Evolutionary conservation across 2,329 filamentous ascomycete genomes (phyloP).

Genomic region (Fusarium equiseti): DNA sequence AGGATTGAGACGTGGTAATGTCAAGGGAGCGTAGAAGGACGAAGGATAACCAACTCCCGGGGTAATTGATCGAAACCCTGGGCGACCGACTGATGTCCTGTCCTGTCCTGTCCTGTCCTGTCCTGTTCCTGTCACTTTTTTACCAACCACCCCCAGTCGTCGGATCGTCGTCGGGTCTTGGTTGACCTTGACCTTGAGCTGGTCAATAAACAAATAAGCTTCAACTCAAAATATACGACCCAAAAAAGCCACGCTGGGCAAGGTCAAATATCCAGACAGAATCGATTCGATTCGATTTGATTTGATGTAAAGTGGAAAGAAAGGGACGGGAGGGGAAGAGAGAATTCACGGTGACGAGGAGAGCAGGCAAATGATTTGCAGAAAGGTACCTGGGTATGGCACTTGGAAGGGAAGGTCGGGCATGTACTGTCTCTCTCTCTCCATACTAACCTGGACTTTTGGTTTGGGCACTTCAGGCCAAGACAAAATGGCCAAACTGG

Average conservation of each 20-base stretch:
- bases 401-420: slow-evolving; percentile 16
- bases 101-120: neutral
- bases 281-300: slow-evolving; percentile 14
- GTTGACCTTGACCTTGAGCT: slow-evolving; percentile 14
- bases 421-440: neutral
- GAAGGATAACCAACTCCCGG: slow-evolving; percentile 23
- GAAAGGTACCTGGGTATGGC: neutral
- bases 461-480: slow-evolving; percentile 26
- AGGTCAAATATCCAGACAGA: slow-evolving; percentile 16
- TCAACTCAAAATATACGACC: slow-evolving; percentile 21
- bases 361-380: slow-evolving; percentile 30
- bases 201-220: slow-evolving; percentile 29
- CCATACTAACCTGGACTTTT: neutral
- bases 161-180: slow-evolving; percentile 29
- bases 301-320: slow-evolving; percentile 8
- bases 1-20: slow-evolving; percentile 23
- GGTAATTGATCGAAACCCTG: slow-evolving; percentile 35
- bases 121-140: slow-evolving; percentile 24
- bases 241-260: slow-evolving; percentile 11
- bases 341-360: slow-evolving; percentile 21
- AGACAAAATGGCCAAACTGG: slow-evolving; percentile 38
- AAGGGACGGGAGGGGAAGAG: slow-evolving; percentile 1
- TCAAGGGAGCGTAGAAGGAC: slow-evolving; percentile 28
- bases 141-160: slow-evolving; percentile 40
- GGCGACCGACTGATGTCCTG: slow-evolving; percentile 20